These are phyloP conservation scores for Phellopilus nigrolimitatus DNA, from an alignment of 1,284 basidiomycete genomes.

Conservation along the genomic window DNA sequence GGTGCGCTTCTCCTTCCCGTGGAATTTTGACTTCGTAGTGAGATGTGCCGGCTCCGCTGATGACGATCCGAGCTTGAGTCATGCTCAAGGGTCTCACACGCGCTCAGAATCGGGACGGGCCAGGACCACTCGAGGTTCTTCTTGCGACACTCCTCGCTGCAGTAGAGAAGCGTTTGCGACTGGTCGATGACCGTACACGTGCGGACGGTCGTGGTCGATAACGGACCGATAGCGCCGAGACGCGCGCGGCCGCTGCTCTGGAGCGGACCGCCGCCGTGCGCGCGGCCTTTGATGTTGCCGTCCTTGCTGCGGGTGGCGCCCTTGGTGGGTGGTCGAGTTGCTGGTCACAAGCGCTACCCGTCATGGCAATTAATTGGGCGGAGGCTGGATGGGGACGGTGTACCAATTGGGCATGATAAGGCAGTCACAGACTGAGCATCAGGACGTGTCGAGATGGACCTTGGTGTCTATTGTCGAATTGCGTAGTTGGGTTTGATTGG, in stretches of 20 bases:
- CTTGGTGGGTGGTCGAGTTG: no score
- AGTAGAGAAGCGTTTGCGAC: constrained; percentile 69
- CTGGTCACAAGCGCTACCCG: no score
- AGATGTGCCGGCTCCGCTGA: constrained; percentile 39
- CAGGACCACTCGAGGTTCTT: constrained; percentile 29
- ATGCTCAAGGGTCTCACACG: constrained; percentile 28
- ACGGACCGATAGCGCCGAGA: constrained; percentile 44
- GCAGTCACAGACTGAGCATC: no score
- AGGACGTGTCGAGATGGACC: no score
- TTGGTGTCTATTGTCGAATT: no score
- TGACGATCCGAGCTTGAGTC: constrained; percentile 39
- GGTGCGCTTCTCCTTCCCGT: constrained; percentile 10
- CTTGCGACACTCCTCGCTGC: constrained; percentile 64
- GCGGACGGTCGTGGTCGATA: constrained; percentile 42
- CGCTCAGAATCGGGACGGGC: constrained; percentile 33
- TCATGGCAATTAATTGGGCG: no score
- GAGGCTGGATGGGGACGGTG: constrained; percentile 27
- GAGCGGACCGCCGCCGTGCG: constrained; percentile 45
- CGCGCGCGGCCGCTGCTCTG: constrained; percentile 58
- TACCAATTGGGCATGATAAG: constrained; percentile 24
- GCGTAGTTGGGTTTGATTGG: no score
- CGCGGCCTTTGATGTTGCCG: constrained; percentile 34
- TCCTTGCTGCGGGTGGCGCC: constrained; percentile 37
- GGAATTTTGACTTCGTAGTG: constrained; percentile 26
- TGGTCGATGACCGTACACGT: constrained; percentile 69